Percentiles rank a stretch among this genome's conserved stretches.
phyloP scores from a whole-genome alignment of 805 yeast species.

The Nakazawaea wyomingensis region DNA sequence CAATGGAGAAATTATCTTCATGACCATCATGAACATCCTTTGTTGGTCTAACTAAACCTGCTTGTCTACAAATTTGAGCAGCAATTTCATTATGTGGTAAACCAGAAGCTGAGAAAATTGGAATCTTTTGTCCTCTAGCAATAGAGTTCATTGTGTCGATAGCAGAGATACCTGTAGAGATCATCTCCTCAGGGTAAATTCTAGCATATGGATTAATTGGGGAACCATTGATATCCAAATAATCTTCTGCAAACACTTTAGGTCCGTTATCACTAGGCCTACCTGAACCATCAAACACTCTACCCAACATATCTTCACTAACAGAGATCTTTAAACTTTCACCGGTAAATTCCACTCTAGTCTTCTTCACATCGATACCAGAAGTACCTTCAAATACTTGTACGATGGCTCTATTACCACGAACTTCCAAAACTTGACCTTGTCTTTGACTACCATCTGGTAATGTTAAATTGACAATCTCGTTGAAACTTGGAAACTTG shows the following conservation, averaged over 20 bases:
- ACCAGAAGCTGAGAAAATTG: slow-evolving; percentile 98
- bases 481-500: slow-evolving; percentile 87
- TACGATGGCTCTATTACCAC: slow-evolving; percentile 95
- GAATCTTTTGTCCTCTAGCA: slow-evolving; percentile 99
- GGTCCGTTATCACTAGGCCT: slow-evolving; percentile 98
- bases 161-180: slow-evolving; percentile 97
- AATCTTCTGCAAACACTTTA: slow-evolving; percentile 96
- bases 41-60: slow-evolving; percentile 98
- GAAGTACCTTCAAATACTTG: slow-evolving; percentile 99
- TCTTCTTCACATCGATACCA: slow-evolving; percentile 97
- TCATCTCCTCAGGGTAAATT: slow-evolving; percentile 99
- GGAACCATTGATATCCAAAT: slow-evolving; percentile 96
- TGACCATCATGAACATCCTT: slow-evolving; percentile 99
- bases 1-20: slow-evolving; percentile 98
- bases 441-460: slow-evolving; percentile 95
- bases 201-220: slow-evolving; percentile 98
- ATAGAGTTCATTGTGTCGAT: slow-evolving; percentile 99
- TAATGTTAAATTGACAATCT: slow-evolving; percentile 91
- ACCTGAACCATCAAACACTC: slow-evolving; percentile 98
- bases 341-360: slow-evolving; percentile 96
- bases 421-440: slow-evolving; percentile 97
- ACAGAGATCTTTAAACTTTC: slow-evolving; percentile 90
- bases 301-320: slow-evolving; percentile 94
- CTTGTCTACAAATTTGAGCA: slow-evolving; percentile 99
- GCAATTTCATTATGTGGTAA: slow-evolving; percentile 99